Base-by-base conservation (phyloP, 1,284 basidiomycete species). In the Mycocalia duriaeana region DNA sequence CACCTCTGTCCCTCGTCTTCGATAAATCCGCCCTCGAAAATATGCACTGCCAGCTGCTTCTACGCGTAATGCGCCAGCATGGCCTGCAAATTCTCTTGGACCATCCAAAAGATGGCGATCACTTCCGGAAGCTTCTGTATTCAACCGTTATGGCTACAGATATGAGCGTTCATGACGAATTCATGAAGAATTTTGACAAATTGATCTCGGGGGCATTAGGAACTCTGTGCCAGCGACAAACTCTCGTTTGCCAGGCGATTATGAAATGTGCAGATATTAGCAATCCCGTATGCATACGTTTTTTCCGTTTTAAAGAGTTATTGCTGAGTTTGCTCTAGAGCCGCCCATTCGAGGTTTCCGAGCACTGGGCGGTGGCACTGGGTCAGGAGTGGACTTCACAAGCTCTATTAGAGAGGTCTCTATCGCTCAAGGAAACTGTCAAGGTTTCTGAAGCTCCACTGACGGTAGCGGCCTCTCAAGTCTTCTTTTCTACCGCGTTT, bases 181-280 rank as follows among this genome's bases (percentile, higher is more conserved):
- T 94, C 70, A 92, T 97, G 75, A 65, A 73, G 38, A 72, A 81
- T 20, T 82, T 94, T 53, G 57, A 65, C 49, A 57, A 50, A 5
- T 59, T 78, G 24, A 61, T 79, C 23, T 23, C 6, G n/a, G 31
- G 72, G 16, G 67, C 69, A 19, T 61, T 66, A 9, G 64, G 62
- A 9, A 63, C 73, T 25, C 47, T 73, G 25, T 64, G 61, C 25
- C 63, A 65, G 31, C 59, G 82, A 50, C 78, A 87, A 51, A 71
- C 89, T 20, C 67, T 94, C 47, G 66, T 93, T n/a, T 93, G 89
- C 60, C 91, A 96, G 58, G 89, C 89, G 3, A 71, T 97, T 44
- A 86, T 97, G 66, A 97, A 97, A 67, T 95, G 93, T 60, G 92
- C 92, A 9, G 94, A 97, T 68, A 97, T 97, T 60, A 94, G 90